Evolutionary conservation across 257 asterid species (phyloP).

Genomic region (Plantago major): DNA sequence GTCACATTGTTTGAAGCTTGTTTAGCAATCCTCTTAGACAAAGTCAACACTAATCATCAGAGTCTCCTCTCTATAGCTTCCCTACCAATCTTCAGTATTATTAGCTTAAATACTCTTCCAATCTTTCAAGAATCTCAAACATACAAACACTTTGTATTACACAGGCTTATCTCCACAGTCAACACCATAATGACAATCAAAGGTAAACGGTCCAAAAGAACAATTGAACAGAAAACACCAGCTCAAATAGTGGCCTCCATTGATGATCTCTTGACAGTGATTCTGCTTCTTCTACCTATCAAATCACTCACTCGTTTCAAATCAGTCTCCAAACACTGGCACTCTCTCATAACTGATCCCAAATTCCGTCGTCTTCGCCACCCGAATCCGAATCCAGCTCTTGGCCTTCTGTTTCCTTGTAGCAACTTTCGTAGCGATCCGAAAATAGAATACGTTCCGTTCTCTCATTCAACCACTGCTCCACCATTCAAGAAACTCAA

Average conservation of each 20-base stretch:
- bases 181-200: not conserved
- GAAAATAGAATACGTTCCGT: constrained; percentile 17
- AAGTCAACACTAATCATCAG: not conserved
- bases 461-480: not conserved
- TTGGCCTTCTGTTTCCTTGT: constrained; percentile 26
- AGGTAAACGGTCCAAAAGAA: not conserved
- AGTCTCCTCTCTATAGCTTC: not conserved
- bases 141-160: not conserved
- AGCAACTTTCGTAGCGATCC: not conserved
- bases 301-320: constrained; percentile 1
- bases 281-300: not conserved
- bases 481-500: constrained; percentile 23
- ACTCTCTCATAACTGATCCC: constrained; percentile 30
- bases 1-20: not conserved
- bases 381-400: constrained; percentile 17
- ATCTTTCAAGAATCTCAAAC: not conserved
- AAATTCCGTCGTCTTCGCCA: constrained; percentile 18
- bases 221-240: not conserved
- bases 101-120: not conserved
- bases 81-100: not conserved
- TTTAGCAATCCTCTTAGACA: not conserved
- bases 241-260: not conserved
- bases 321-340: constrained; percentile 21
- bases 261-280: constrained; percentile 4
- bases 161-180: not conserved